Percentiles rank a stretch among this genome's conserved stretches.
phyloP scores from a whole-genome alignment of 208 protist genomes.

The Leishmania aethiopica region DNA sequence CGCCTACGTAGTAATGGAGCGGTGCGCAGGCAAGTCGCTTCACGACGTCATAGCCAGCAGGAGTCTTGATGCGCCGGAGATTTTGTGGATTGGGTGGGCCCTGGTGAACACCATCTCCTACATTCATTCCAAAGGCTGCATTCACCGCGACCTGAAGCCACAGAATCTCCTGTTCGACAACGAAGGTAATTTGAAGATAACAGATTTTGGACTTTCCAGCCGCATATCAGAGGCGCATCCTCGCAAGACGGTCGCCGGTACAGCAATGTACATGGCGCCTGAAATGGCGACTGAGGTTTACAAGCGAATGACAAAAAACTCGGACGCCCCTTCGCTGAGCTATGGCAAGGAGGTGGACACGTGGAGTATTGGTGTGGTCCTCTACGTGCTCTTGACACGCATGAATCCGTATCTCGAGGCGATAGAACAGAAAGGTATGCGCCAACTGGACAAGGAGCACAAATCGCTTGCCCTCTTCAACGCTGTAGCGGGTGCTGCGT shows the following conservation, averaged over 20 bases:
- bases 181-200: slow-evolving; percentile 91
- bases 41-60: slow-evolving; percentile 77
- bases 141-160: slow-evolving; percentile 92
- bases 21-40: slow-evolving; percentile 70
- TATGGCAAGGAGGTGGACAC: slow-evolving; percentile 90
- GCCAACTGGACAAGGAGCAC: slow-evolving; percentile 67
- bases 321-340: slow-evolving; percentile 52
- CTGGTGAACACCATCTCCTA: slow-evolving; percentile 84
- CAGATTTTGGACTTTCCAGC: slow-evolving; percentile 91
- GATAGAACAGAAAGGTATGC: slow-evolving; percentile 56
- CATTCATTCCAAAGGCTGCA: slow-evolving; percentile 87
- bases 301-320: slow-evolving; percentile 74
- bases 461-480: slow-evolving; percentile 78
- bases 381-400: slow-evolving; percentile 86
- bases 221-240: slow-evolving; percentile 76
- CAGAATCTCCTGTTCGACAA: slow-evolving; percentile 92
- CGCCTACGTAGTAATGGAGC: slow-evolving; percentile 91
- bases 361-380: slow-evolving; percentile 89
- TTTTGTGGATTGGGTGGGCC: slow-evolving; percentile 87
- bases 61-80: slow-evolving; percentile 66
- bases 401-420: slow-evolving; percentile 87
- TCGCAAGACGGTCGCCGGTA: slow-evolving; percentile 89
- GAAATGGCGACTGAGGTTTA: slow-evolving; percentile 88
- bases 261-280: slow-evolving; percentile 92
- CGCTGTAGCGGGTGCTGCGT: slow-evolving; percentile 70